Conservation (phyloP, 2,329 filamentous ascomycete species). For the Neurospora sp. region DNA sequence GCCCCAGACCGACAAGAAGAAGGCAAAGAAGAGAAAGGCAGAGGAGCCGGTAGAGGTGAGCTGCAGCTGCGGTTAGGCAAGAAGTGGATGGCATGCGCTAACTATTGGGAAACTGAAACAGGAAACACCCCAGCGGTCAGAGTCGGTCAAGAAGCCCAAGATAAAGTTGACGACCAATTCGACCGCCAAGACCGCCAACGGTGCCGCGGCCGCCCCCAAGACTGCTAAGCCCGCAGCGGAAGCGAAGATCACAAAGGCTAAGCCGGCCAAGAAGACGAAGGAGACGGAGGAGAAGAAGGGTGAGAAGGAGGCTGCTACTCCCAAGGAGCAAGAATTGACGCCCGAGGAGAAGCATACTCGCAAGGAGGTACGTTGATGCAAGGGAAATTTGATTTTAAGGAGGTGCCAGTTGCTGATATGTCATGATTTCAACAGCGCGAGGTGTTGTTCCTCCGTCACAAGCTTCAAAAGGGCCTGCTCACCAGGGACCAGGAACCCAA, state of each 20-base stretch:
- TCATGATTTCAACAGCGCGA: slow-evolving; percentile 42
- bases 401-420: slow-evolving; percentile 4
- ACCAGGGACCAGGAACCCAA: slow-evolving; percentile 77
- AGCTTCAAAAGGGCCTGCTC: slow-evolving; percentile 88
- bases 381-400: background rate
- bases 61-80: background rate
- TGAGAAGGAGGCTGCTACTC: slow-evolving; percentile 32
- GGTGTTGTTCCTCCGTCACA: slow-evolving; percentile 89
- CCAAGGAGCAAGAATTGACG: slow-evolving; percentile 48
- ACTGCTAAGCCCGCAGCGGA: slow-evolving; percentile 43
- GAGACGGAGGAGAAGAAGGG: slow-evolving; percentile 48
- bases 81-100: background rate
- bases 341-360: slow-evolving; percentile 48
- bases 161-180: slow-evolving; percentile 55
- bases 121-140: slow-evolving; percentile 47
- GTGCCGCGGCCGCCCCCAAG: slow-evolving; percentile 42
- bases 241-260: slow-evolving; percentile 31
- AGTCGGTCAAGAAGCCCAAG: slow-evolving; percentile 59
- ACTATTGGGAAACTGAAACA: slow-evolving; percentile 1
- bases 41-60: slow-evolving; percentile 63
- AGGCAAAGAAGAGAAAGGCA: slow-evolving; percentile 77
- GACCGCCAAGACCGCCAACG: slow-evolving; percentile 62
- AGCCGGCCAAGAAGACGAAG: slow-evolving; percentile 43
- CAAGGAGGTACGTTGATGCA: slow-evolving; percentile 42
- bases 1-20: slow-evolving; percentile 34